Evolutionary conservation across 257 asterid species (phyloP).

Genomic region (Primulina huaijiensis): DNA sequence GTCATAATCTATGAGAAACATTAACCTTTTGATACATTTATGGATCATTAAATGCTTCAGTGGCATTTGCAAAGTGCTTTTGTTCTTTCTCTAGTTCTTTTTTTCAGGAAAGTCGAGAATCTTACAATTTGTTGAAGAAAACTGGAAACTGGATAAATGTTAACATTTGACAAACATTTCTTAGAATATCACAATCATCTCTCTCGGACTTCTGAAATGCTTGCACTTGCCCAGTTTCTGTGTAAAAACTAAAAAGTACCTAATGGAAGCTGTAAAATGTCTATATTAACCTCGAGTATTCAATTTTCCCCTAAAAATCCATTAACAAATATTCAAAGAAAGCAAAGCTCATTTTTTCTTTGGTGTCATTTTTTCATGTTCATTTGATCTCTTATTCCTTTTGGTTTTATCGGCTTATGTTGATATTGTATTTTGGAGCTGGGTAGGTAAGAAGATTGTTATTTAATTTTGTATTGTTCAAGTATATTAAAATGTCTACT

Average conservation of each 20-base stretch:
- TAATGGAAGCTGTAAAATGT: background rate
- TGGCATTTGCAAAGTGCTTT: background rate
- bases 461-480: background rate
- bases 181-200: background rate
- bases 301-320: background rate
- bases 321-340: background rate
- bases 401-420: background rate
- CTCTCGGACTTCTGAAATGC: background rate
- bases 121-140: background rate
- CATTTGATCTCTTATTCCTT: background rate
- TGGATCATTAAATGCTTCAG: background rate
- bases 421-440: background rate
- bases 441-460: background rate
- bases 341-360: background rate
- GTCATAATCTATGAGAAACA: too few species aligned
- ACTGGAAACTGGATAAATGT: background rate
- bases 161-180: too few species aligned
- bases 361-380: background rate
- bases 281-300: background rate
- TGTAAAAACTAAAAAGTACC: background rate
- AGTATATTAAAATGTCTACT: background rate
- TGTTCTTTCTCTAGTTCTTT: too few species aligned
- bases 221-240: background rate
- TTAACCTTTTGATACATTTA: background rate
- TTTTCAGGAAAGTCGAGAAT: background rate